Conservation (phyloP, 352 stramenopile species). For the Blastocystis sp. region DNA sequence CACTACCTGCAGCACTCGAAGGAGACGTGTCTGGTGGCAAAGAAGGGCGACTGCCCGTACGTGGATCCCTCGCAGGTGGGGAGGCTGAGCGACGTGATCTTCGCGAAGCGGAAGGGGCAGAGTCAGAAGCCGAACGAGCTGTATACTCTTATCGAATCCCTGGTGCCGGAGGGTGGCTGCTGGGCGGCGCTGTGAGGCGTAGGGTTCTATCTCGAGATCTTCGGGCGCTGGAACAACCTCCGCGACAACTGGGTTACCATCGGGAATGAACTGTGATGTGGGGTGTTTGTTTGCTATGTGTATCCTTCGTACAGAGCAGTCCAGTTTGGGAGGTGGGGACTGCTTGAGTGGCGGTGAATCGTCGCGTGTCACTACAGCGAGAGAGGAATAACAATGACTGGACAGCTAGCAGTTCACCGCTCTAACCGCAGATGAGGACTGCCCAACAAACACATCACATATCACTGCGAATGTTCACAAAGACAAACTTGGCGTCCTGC, state of each 20-base stretch:
- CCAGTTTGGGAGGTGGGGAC: too few relatives aligned
- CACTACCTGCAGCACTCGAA: slow-evolving; percentile 73
- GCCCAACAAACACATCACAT: slow-evolving; percentile 9
- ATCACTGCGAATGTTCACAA: slow-evolving; percentile 50
- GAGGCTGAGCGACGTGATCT: slow-evolving; percentile 71
- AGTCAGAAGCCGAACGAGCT: slow-evolving; percentile 73
- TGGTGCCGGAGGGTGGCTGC: slow-evolving; percentile 69
- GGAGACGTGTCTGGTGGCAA: slow-evolving; percentile 72
- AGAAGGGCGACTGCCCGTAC: slow-evolving; percentile 69
- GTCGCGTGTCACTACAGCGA: too few relatives aligned
- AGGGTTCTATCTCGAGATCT: slow-evolving; percentile 72
- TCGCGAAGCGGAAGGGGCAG: slow-evolving; percentile 70
- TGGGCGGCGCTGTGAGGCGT: not conserved
- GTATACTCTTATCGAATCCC: slow-evolving; percentile 72
- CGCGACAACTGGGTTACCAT: slow-evolving; percentile 70
- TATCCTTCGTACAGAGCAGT: too few relatives aligned
- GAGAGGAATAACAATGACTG: too few relatives aligned
- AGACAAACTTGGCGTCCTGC: slow-evolving; percentile 27
- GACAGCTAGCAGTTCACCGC: too few relatives aligned
- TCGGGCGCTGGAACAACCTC: slow-evolving; percentile 72
- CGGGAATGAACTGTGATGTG: slow-evolving; percentile 65
- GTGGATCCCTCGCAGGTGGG: slow-evolving; percentile 68
- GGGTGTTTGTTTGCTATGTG: too few relatives aligned
- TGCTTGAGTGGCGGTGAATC: too few relatives aligned
- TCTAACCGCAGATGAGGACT: too few relatives aligned